Conservation (phyloP, 2,329 filamentous ascomycete genomes). For the Didymellaceae sp. region DNA sequence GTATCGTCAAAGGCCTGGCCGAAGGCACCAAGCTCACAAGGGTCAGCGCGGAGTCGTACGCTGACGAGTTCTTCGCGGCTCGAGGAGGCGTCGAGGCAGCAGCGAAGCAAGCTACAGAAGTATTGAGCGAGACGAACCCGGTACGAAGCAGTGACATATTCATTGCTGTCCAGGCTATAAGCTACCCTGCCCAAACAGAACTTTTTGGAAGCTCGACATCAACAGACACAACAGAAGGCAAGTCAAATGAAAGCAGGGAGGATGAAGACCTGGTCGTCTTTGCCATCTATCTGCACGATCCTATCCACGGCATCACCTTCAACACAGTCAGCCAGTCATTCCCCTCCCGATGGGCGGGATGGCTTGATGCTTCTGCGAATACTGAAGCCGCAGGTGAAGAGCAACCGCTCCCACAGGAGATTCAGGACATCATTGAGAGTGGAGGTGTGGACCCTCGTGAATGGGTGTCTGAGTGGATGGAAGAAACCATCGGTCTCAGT, state of each 20-base stretch:
- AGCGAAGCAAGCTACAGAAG: conserved; percentile 78
- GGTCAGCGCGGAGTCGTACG: conserved; percentile 86
- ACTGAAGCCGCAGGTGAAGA: conserved; percentile 51
- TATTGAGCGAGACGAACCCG: conserved; percentile 82
- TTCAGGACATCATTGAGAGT: conserved; percentile 78
- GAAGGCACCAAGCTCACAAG: conserved; percentile 92
- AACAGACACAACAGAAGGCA: conserved; percentile 62
- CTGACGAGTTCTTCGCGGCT: conserved; percentile 80
- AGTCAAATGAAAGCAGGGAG: conserved; percentile 62
- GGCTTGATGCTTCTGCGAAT: conserved; percentile 72
- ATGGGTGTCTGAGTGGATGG: conserved; percentile 97
- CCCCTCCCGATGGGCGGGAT: conserved; percentile 84
- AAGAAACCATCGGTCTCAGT: conserved; percentile 79
- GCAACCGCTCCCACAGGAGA: conserved; percentile 76
- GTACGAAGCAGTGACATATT: conserved; percentile 94
- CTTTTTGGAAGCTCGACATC: conserved; percentile 68
- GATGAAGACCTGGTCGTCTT: conserved; percentile 72
- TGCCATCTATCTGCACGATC: conserved; percentile 82
- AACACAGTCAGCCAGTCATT: conserved; percentile 81
- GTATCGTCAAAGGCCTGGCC: conserved; percentile 77
- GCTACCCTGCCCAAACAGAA: conserved; percentile 66
- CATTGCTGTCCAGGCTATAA: conserved; percentile 89
- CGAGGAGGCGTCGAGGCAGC: conserved; percentile 82
- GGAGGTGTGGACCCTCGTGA: conserved; percentile 88
- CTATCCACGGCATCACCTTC: conserved; percentile 89